Evolutionary conservation across 2,329 filamentous ascomycete genomes (phyloP).

Genomic region (Colletotrichum tabaci): DNA sequence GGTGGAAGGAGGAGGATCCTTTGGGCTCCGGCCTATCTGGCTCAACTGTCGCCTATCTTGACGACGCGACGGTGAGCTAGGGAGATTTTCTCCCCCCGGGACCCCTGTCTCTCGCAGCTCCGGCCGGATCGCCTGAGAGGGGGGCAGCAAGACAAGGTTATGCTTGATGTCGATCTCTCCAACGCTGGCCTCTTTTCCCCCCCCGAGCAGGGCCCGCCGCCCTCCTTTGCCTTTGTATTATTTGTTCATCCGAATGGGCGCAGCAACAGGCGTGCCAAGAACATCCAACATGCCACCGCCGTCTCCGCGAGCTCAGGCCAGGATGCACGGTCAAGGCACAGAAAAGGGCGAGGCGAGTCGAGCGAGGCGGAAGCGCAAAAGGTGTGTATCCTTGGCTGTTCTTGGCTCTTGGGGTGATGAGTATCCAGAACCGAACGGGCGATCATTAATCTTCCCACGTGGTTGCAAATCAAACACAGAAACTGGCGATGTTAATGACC

Average conservation of each 20-base stretch:
- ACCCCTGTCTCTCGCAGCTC: slow-evolving; percentile 30
- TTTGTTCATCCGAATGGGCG: slow-evolving; percentile 15
- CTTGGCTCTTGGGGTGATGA: too few species aligned
- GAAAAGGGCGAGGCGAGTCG: not conserved
- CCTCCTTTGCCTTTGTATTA: slow-evolving; percentile 1
- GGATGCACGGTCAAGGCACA: not conserved
- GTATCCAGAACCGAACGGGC: not conserved
- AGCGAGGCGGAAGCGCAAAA: slow-evolving; percentile 12
- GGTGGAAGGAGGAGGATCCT: slow-evolving; percentile 5
- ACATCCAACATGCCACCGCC: not conserved
- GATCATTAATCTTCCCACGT: slow-evolving; percentile 28
- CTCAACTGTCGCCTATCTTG: slow-evolving; percentile 20
- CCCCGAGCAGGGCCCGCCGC: slow-evolving; percentile 6
- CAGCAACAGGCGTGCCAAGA: not conserved
- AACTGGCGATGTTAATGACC: slow-evolving; percentile 10
- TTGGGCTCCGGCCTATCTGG: slow-evolving; percentile 1
- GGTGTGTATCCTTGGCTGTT: too few species aligned
- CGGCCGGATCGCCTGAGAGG: slow-evolving; percentile 10
- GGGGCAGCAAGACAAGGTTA: slow-evolving; percentile 29
- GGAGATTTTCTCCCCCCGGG: slow-evolving; percentile 36
- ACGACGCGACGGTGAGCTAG: slow-evolving; percentile 25
- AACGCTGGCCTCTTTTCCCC: slow-evolving; percentile 17
- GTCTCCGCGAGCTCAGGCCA: not conserved
- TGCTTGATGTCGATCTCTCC: slow-evolving; percentile 41
- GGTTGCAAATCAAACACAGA: slow-evolving; percentile 25